Evolutionary conservation across 441 rosid genomes (phyloP).

Genomic region (Rhodomyrtus psidioides): DNA sequence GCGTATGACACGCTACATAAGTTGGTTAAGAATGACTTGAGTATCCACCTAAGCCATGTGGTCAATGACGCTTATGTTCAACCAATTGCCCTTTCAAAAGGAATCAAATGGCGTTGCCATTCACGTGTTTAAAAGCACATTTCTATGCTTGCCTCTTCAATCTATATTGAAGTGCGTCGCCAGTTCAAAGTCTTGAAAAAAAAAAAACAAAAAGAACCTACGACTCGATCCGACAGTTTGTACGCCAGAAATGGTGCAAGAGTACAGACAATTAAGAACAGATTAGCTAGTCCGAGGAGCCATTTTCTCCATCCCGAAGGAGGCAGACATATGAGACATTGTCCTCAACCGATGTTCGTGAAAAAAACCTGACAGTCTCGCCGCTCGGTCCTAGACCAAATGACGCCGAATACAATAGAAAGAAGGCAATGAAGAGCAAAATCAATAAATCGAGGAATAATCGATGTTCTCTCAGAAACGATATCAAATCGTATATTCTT

Average conservation of each 20-base stretch:
- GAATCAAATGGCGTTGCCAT: neutral
- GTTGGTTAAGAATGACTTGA: neutral
- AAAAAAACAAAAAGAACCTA: no score
- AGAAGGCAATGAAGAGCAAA: no score
- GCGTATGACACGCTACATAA: neutral
- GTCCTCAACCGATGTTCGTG: neutral
- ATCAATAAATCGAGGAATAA: no score
- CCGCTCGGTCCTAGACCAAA: neutral
- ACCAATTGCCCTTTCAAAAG: neutral
- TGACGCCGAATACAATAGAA: no score
- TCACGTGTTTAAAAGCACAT: neutral
- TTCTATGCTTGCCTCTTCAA: neutral
- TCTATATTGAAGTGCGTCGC: neutral
- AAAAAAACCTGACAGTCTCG: neutral
- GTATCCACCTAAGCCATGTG: neutral
- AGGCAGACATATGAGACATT: neutral
- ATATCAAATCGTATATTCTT: no score
- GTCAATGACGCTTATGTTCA: neutral
- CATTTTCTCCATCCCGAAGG: neutral
- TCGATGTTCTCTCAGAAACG: no score
- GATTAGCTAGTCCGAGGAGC: neutral
- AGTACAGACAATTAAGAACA: neutral
- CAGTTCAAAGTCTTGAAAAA: neutral
- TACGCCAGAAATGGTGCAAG: neutral
- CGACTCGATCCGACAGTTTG: neutral